Evolutionary conservation across 164 flowering plant genomes (phyloP).

Genomic region (Kalanchoe fedtschenkoi): DNA sequence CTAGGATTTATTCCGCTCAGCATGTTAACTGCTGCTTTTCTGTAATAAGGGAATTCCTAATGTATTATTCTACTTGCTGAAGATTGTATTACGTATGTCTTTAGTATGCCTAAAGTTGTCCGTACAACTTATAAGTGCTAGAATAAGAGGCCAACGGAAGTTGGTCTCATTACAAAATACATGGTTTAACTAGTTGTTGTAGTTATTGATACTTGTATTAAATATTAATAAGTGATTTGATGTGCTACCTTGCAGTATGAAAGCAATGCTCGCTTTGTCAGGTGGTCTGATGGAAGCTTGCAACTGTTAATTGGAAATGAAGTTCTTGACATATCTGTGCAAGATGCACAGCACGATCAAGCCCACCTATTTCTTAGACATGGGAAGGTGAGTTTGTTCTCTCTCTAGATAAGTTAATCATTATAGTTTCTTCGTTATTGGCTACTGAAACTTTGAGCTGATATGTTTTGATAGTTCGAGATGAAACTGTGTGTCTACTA

Average conservation of each 20-base stretch:
- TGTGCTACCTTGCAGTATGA: slow-evolving; percentile 50
- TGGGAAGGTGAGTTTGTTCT: slow-evolving; percentile 51
- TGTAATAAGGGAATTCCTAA: background rate
- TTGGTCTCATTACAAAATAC: background rate
- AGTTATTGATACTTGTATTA: too few relatives aligned
- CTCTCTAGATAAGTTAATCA: background rate
- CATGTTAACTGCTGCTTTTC: background rate
- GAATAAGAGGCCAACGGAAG: background rate
- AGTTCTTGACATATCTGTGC: slow-evolving; percentile 91
- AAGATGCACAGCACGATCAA: slow-evolving; percentile 92
- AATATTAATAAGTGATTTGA: background rate
- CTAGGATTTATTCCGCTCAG: background rate
- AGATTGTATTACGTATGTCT: background rate
- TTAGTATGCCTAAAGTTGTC: background rate
- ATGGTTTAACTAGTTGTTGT: too few relatives aligned
- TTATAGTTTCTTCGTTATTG: background rate
- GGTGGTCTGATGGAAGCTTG: slow-evolving; percentile 97
- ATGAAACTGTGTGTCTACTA: background rate
- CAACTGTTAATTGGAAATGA: slow-evolving; percentile 91
- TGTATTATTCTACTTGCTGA: too few relatives aligned
- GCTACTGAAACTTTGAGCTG: background rate
- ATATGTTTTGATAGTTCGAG: background rate
- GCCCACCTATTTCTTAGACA: slow-evolving; percentile 90
- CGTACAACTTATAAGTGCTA: background rate
- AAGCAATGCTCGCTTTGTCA: slow-evolving; percentile 99